Evolutionary conservation across 2,329 filamentous ascomycete species (phyloP), one percentile per base, ranked within the genome.

Genomic region (Exophiala sp.): DNA sequence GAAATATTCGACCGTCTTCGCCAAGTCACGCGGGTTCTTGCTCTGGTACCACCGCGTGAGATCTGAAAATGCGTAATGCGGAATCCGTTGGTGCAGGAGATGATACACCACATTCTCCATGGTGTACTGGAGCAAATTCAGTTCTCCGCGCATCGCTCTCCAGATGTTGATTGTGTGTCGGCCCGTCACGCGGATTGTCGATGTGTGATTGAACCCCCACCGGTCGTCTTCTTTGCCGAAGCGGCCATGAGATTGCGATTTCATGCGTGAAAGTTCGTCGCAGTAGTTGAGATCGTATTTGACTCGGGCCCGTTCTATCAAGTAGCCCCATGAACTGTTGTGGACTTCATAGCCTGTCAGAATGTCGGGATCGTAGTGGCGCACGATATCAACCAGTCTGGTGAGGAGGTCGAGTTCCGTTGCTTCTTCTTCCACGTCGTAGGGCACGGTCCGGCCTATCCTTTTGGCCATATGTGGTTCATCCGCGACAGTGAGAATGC

Each of bases 41-140:
- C 81, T 87, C 10, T 70, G 76, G 62, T 90, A 94, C 91, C 91
- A 98, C 34, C 69, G 69, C 1, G 91, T 95, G 56, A 98, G 71
- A 22, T 86, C 85, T 23, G 77, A 76, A 70, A 86, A 87, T 1
- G 83, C 75, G 65, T 95, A 96, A 65, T 95, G 88, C 4, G 93
- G 93, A 43, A 97, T 85, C 2, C 91, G 81, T 24, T 82, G 82
- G 60, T 95, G 89, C 1, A 98, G 76, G 1, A 97, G 68, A 68
- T 97, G 89, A 73, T 94, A 97, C 0, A 82, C 87, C 2, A 97
- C 88, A 62, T 95, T 96, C 67, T 97, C 93, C 81, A 97, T 86
- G 0, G 87, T 95, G 64, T 98, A 97, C 64, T 96, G 90, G 9
- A 95, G 76, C 22, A 98, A 72, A 59, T 90, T 94, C 22, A 98